Percentiles rank a stretch among this genome's conserved stretches.
These are phyloP conservation scores for Tuber magnatum DNA, from an alignment of 495 filamentous ascomycete genomes.

Conservation along the genomic window DNA sequence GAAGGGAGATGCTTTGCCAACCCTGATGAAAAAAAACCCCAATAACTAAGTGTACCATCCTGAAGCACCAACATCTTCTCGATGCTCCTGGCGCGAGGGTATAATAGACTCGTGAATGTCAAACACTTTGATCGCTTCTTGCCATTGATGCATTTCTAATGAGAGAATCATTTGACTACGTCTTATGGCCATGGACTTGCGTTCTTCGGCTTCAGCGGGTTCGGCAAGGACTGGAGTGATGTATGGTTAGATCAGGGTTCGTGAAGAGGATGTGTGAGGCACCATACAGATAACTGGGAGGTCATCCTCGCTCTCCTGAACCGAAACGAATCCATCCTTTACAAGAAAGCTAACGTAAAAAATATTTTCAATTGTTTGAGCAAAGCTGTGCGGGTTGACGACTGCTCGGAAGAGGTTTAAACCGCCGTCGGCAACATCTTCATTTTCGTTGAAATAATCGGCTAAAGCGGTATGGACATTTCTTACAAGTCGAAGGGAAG, in stretches of 20 bases:
- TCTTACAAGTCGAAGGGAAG: slow-evolving; percentile 60
- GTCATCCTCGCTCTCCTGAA: slow-evolving; percentile 42
- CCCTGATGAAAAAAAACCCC: neutral
- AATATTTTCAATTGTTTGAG: slow-evolving; percentile 92
- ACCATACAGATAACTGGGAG: slow-evolving; percentile 47
- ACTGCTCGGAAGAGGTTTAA: slow-evolving; percentile 74
- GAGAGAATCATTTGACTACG: slow-evolving; percentile 37
- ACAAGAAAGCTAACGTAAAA: slow-evolving; percentile 96
- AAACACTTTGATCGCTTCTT: slow-evolving; percentile 63
- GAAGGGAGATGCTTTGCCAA: neutral
- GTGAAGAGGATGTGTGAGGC: neutral
- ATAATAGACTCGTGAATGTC: slow-evolving; percentile 73
- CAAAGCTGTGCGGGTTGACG: slow-evolving; percentile 81
- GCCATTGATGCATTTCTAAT: slow-evolving; percentile 51
- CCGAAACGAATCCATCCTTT: slow-evolving; percentile 64
- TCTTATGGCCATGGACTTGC: slow-evolving; percentile 7
- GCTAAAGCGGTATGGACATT: slow-evolving; percentile 50
- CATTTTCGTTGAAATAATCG: slow-evolving; percentile 19
- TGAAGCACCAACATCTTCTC: slow-evolving; percentile 26
- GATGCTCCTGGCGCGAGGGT: slow-evolving; percentile 56
- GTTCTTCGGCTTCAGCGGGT: slow-evolving; percentile 26
- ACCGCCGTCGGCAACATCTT: slow-evolving; percentile 46
- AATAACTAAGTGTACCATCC: slow-evolving; percentile 38
- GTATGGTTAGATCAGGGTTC: neutral
- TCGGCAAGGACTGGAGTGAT: slow-evolving; percentile 18